Evolutionary conservation across 331 rosid species (phyloP).

Genomic region (Arachis monticola): DNA sequence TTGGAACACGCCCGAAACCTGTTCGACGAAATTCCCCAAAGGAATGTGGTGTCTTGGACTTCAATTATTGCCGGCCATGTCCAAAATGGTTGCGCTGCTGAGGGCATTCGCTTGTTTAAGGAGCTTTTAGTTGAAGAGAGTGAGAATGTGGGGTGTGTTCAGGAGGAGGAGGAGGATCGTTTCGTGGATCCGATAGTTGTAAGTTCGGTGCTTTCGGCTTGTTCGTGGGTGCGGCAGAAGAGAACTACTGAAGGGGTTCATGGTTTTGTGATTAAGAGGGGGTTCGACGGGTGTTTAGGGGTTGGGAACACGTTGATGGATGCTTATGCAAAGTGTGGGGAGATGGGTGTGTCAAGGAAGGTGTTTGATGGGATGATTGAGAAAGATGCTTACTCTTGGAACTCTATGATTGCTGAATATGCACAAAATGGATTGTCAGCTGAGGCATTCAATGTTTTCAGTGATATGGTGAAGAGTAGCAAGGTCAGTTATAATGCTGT

Average conservation of each 20-base stretch:
- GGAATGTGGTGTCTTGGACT: conserved; percentile 86
- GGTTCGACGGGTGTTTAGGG: conserved; percentile 59
- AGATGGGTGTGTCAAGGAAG: conserved; percentile 58
- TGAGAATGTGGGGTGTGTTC: conserved; percentile 31
- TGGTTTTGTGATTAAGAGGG: conserved; percentile 70
- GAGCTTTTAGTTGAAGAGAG: conserved; percentile 63
- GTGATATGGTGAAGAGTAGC: conserved; percentile 53
- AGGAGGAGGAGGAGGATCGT: conserved; percentile 40
- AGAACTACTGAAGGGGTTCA: conserved; percentile 66
- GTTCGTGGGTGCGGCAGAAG: conserved; percentile 58
- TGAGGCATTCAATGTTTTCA: conserved; percentile 70
- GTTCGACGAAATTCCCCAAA: conserved; percentile 73
- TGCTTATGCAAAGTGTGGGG: conserved; percentile 82
- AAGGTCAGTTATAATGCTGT: conserved; percentile 54
- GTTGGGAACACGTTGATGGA: conserved; percentile 87
- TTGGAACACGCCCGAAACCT: conserved; percentile 57
- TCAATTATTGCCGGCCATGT: conserved; percentile 70
- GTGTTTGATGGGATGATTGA: conserved; percentile 76
- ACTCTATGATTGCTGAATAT: conserved; percentile 77
- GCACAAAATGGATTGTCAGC: conserved; percentile 77
- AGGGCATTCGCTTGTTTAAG: conserved; percentile 65
- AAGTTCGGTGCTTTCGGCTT: conserved; percentile 77
- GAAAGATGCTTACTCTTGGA: conserved; percentile 83
- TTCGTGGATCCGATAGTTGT: conserved; percentile 62
- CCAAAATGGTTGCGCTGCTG: conserved; percentile 52